These are phyloP conservation scores for Diaporthe destruens DNA, from an alignment of 2,329 filamentous ascomycete genomes.

Conservation along the genomic window DNA sequence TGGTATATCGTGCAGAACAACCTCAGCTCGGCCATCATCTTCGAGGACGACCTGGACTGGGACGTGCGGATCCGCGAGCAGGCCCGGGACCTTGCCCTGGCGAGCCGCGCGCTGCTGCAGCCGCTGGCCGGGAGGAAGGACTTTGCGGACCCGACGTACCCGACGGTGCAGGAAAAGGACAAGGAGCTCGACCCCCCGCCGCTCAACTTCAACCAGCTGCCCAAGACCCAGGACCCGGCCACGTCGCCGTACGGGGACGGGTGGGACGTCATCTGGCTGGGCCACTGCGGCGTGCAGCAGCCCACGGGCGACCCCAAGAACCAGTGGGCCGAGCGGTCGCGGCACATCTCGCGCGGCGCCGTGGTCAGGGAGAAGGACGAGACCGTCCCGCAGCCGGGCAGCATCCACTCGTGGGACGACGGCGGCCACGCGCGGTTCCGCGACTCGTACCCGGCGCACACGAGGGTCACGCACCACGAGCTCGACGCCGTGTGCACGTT, in stretches of 20 bases:
- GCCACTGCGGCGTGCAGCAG: constrained; percentile 24
- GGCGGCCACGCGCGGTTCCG: constrained; percentile 20
- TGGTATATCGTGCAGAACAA: constrained; percentile 57
- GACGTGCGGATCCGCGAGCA: constrained; percentile 64
- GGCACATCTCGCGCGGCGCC: constrained; percentile 3
- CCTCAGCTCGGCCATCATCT: constrained; percentile 61
- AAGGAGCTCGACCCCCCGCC: not conserved
- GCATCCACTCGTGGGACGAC: constrained; percentile 17
- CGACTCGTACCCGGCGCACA: constrained; percentile 6
- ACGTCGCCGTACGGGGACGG: constrained; percentile 4
- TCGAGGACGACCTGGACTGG: constrained; percentile 72
- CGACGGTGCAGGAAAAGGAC: not conserved
- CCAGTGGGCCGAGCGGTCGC: constrained; percentile 2
- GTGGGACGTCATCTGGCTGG: constrained; percentile 24
- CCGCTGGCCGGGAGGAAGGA: constrained; percentile 40
- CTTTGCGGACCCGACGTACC: constrained; percentile 11
- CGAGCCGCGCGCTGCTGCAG: constrained; percentile 52
- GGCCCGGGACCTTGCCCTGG: constrained; percentile 56
- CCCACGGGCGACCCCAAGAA: not conserved
- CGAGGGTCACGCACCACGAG: constrained; percentile 17
- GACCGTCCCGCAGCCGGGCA: not conserved
- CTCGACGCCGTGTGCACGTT: constrained; percentile 22
- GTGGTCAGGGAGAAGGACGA: constrained; percentile 10
- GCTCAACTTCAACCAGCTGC: not conserved
- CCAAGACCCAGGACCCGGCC: not conserved